A percentile compares a stretch with the other conserved stretches of the same genome.
Evolutionary conservation across 768 basidiomycete genomes (phyloP).

Genomic region (Clathrus columnatus): DNA sequence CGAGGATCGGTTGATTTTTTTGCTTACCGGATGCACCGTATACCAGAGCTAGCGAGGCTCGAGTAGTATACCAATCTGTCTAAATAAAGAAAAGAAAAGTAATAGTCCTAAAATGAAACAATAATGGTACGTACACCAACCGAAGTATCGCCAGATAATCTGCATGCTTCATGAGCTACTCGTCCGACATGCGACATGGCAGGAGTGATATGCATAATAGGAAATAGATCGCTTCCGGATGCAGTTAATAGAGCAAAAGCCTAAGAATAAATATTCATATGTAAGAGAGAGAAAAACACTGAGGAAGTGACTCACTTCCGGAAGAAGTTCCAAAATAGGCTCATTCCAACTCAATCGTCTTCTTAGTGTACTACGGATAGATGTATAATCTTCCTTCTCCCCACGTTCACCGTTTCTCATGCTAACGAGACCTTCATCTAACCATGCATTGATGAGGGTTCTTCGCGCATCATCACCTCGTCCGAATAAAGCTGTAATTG

Average conservation of each 20-base stretch:
- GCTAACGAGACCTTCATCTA: conserved; percentile 49
- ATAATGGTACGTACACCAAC: conserved; percentile 40
- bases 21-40: conserved; percentile 62
- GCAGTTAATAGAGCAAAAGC: conserved; percentile 59
- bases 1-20: neutral
- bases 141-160: conserved; percentile 42
- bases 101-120: neutral
- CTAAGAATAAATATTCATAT: conserved; percentile 26
- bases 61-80: conserved; percentile 66
- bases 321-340: conserved; percentile 52
- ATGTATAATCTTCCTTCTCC: conserved; percentile 14
- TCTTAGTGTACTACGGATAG: conserved; percentile 44
- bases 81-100: conserved; percentile 20
- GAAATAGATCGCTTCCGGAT: conserved; percentile 38
- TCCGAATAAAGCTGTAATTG: conserved; percentile 69
- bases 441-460: conserved; percentile 63
- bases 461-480: conserved; percentile 54
- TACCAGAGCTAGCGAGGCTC: conserved; percentile 55
- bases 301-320: conserved; percentile 45
- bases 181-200: conserved; percentile 49
- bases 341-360: conserved; percentile 58
- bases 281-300: no score
- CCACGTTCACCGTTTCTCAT: conserved; percentile 29
- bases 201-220: conserved; percentile 50
- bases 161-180: conserved; percentile 67